phyloP scores from a whole-genome alignment of 2,329 filamentous ascomycete species.

The Cyanodermella asteris region DNA sequence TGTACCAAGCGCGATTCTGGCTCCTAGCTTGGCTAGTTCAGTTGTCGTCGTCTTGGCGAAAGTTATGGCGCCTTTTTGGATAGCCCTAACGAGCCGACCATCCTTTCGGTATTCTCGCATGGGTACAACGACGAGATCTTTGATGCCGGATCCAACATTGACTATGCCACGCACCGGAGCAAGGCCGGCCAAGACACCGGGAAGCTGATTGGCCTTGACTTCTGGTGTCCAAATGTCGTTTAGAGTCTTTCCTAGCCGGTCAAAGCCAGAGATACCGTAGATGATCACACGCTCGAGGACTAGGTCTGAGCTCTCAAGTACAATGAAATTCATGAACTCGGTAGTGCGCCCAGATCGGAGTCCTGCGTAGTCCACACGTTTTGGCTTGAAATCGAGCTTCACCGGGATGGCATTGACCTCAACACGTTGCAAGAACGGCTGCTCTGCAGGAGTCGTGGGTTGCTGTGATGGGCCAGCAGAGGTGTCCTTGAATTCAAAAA shows the following conservation, averaged over 20 bases:
- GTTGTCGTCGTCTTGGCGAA: constrained; percentile 89
- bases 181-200: constrained; percentile 67
- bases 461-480: constrained; percentile 15
- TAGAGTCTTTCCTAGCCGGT: constrained; percentile 67
- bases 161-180: constrained; percentile 78
- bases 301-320: constrained; percentile 74
- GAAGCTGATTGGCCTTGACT: constrained; percentile 71
- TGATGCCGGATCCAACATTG: constrained; percentile 72
- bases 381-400: constrained; percentile 90
- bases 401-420: constrained; percentile 70
- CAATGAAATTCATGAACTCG: constrained; percentile 97
- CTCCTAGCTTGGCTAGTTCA: constrained; percentile 81
- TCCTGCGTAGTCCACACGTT: constrained; percentile 87
- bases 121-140: constrained; percentile 70
- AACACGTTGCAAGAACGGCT: constrained; percentile 72
- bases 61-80: constrained; percentile 70
- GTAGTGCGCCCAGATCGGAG: constrained; percentile 83
- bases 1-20: constrained; percentile 83
- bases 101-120: constrained; percentile 88
- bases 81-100: constrained; percentile 71
- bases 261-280: constrained; percentile 79
- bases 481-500: constrained; percentile 94
- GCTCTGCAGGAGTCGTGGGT: constrained; percentile 41
- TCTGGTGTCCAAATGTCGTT: constrained; percentile 97
- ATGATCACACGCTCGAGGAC: constrained; percentile 73